Evolutionary conservation across 345 rosid genomes (phyloP).

Genomic region (Triadica sebifera): DNA sequence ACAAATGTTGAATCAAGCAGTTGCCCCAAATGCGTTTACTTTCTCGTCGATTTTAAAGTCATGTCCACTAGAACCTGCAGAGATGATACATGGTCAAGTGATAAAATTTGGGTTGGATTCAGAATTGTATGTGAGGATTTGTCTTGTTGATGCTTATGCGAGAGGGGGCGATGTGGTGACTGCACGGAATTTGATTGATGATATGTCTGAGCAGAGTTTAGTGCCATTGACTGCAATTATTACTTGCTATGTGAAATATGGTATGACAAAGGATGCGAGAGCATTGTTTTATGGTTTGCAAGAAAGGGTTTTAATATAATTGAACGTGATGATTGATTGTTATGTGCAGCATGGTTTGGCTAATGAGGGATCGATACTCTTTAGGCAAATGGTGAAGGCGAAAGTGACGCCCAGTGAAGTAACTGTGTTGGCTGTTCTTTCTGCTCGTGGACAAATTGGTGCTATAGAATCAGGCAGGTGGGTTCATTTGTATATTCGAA

Average conservation of each 20-base stretch:
- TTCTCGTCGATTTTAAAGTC: constrained; percentile 68
- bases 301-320: constrained; percentile 58
- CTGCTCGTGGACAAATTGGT: constrained; percentile 76
- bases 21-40: constrained; percentile 65
- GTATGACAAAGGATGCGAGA: constrained; percentile 51
- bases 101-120: constrained; percentile 60
- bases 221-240: constrained; percentile 75
- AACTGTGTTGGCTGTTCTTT: constrained; percentile 53
- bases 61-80: constrained; percentile 44
- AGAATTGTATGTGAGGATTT: constrained; percentile 65
- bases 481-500: constrained; percentile 56
- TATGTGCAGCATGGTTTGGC: constrained; percentile 51
- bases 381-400: constrained; percentile 46
- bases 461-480: constrained; percentile 68
- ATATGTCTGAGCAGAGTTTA: constrained; percentile 54
- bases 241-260: constrained; percentile 58
- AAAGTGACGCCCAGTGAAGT: constrained; percentile 52
- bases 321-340: constrained; percentile 78
- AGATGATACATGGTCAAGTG: constrained; percentile 49
- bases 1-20: constrained; percentile 42
- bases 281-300: constrained; percentile 48
- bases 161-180: constrained; percentile 55
- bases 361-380: constrained; percentile 46
- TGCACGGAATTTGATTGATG: constrained; percentile 62
- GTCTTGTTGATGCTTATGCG: constrained; percentile 60